These are phyloP conservation scores for Picochlorum sp. DNA, from an alignment of 139 green algal genomes.

Conservation along the genomic window DNA sequence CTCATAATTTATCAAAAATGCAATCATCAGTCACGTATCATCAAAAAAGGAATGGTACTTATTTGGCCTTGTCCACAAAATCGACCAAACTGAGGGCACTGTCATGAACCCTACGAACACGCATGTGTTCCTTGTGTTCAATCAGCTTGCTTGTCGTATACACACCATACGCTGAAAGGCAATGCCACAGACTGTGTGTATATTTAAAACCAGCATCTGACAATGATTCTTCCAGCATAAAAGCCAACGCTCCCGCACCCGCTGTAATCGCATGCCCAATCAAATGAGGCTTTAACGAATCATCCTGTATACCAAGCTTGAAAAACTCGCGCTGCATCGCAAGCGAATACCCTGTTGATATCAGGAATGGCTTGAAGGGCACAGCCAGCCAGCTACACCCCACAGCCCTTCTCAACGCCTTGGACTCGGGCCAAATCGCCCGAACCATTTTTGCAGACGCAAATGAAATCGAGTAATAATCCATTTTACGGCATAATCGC, in stretches of 20 bases:
- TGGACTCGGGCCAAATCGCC: constrained; percentile 34
- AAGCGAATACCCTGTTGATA: constrained; percentile 20
- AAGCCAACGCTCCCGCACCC: constrained; percentile 35
- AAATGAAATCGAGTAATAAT: constrained; percentile 55
- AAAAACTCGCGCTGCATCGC: constrained; percentile 42
- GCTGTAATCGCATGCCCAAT: constrained; percentile 36
- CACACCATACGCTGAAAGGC: constrained; percentile 24
- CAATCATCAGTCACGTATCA: not conserved
- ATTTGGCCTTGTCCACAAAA: not conserved
- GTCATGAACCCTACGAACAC: not conserved
- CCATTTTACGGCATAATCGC: constrained; percentile 41
- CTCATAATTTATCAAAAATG: not conserved
- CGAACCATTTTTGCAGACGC: constrained; percentile 33
- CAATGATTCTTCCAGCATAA: constrained; percentile 39
- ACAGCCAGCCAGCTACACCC: constrained; percentile 34
- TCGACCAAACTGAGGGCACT: constrained; percentile 1
- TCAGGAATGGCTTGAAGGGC: constrained; percentile 57
- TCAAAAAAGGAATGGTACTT: not conserved
- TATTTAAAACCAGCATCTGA: constrained; percentile 2
- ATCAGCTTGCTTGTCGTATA: constrained; percentile 40
- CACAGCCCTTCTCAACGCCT: constrained; percentile 4
- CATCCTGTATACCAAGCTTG: constrained; percentile 6
- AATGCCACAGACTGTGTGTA: constrained; percentile 51
- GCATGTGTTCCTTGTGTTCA: constrained; percentile 38
- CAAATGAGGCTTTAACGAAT: constrained; percentile 34